Conservation (phyloP, 1,139 yeast species). For the Hansenula sp. region DNA sequence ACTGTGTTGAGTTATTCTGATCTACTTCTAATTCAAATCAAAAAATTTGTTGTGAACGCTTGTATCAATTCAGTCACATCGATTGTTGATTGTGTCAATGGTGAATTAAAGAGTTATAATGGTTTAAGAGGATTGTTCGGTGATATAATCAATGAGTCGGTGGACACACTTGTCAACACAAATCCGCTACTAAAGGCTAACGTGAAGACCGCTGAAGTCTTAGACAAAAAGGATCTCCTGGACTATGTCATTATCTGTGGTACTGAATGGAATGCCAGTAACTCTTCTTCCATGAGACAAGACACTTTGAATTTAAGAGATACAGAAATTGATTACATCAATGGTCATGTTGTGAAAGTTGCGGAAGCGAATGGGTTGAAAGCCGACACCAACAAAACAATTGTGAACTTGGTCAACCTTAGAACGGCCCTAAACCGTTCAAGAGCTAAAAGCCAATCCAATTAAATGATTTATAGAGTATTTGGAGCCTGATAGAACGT, state of each 20-base stretch:
- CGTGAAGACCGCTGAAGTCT: slow-evolving; percentile 23
- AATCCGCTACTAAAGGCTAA: slow-evolving; percentile 24
- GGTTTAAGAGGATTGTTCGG: slow-evolving; percentile 37
- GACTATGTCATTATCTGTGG: slow-evolving; percentile 39
- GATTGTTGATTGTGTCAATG: slow-evolving; percentile 69
- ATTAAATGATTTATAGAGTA: too few species aligned
- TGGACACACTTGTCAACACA: slow-evolving; percentile 27
- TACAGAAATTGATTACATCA: slow-evolving; percentile 78
- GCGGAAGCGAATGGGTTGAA: slow-evolving; percentile 32
- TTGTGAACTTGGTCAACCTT: slow-evolving; percentile 29
- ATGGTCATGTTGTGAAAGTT: slow-evolving; percentile 60
- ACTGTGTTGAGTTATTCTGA: slow-evolving; percentile 46
- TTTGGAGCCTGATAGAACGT: too few species aligned
- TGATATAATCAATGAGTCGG: slow-evolving; percentile 47
- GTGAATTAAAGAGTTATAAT: slow-evolving; percentile 48
- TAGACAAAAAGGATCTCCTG: slow-evolving; percentile 43
- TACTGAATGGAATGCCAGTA: slow-evolving; percentile 46
- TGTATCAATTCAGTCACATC: slow-evolving; percentile 86
- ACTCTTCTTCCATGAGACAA: slow-evolving; percentile 86
- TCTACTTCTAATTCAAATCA: slow-evolving; percentile 61
- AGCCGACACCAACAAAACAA: slow-evolving; percentile 27
- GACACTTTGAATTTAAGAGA: slow-evolving; percentile 58
- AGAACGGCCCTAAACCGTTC: slow-evolving; percentile 21
- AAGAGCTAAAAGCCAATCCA: too few species aligned
- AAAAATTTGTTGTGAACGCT: slow-evolving; percentile 73